Base-by-base conservation (phyloP, 441 rosid species). In the Jatropha podagrica region DNA sequence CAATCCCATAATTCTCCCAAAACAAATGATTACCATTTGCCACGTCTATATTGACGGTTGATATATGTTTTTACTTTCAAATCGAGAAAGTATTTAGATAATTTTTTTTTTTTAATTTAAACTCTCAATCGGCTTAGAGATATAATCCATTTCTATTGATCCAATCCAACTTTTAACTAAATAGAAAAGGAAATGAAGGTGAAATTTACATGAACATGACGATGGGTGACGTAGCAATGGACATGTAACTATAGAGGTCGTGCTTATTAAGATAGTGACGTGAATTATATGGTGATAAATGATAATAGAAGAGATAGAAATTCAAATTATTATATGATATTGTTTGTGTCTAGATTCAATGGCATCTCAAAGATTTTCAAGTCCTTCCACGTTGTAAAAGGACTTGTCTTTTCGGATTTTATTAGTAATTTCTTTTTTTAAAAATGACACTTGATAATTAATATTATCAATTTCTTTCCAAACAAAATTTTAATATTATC, bases 271-370 rank as follows among this genome's bases (percentile, higher is more conserved):
- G 14, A 51, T 52, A 32, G 17, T 48, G 15, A 69, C 11, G 20
- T 69, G 58, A 61, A 7, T 44, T 61, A 17, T 59, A 46, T 3
- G 23, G 14, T 48, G 18, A n/a, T 0, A 10, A 1, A 42, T 42
- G 46, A 42, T 42, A 42, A 42, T 42, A 7, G 46, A 10, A 49
- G 78, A 76, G 56, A 4, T 72, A 71, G 60, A 62, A 11, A 32
- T 8, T 46, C 27, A 61, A 52, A 56, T 73, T 71, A 58, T 41
- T 12, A 60, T 9, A 18, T 15, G 0, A 48, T 66, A 4, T 8
- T 32, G 27, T n/a, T 26, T 5, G 7, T 54, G 89, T 82, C 89
- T 40, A 83, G 82, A 84, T 86, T 83, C 85, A 86, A 71, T 80
- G 89, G 76, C 62, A 32, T 72, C 27, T 74, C 70, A 41, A 54